A percentile compares a stretch with the other conserved stretches of the same genome.
phyloP scores from a whole-genome alignment of 495 filamentous ascomycete genomes.

The Beverwykella pulmonaria region DNA sequence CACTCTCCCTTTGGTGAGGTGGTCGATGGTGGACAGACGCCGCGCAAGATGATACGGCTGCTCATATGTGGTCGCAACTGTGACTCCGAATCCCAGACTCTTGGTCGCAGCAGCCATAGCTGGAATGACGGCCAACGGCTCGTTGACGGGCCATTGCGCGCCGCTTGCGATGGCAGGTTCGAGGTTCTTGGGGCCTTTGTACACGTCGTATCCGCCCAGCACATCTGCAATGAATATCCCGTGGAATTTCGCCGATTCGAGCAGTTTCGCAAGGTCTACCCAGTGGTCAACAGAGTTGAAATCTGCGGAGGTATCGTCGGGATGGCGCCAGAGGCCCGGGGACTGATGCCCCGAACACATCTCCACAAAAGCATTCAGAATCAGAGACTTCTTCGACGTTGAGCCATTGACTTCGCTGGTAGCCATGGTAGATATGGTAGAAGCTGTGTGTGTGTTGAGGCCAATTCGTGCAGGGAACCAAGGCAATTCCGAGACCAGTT shows the following conservation, averaged over 20 bases:
- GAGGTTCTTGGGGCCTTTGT: constrained; percentile 55
- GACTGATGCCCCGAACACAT: constrained; percentile 64
- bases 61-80: constrained; percentile 67
- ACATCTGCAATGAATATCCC: constrained; percentile 65
- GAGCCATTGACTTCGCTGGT: background rate
- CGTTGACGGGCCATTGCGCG: constrained; percentile 68
- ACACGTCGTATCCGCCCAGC: constrained; percentile 66
- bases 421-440: constrained; percentile 7
- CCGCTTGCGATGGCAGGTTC: constrained; percentile 61
- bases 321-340: constrained; percentile 64
- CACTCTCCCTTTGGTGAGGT: constrained; percentile 67
- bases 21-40: constrained; percentile 66
- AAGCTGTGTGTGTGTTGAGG: background rate
- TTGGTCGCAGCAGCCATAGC: constrained; percentile 58
- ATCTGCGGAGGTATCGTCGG: constrained; percentile 54
- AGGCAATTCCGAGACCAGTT: background rate
- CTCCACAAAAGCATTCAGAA: constrained; percentile 68
- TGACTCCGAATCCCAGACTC: constrained; percentile 67
- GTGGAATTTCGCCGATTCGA: constrained; percentile 62
- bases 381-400: constrained; percentile 57
- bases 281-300: constrained; percentile 59
- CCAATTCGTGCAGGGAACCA: background rate
- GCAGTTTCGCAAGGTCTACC: constrained; percentile 58
- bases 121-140: constrained; percentile 39
- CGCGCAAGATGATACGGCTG: constrained; percentile 69